Evolutionary conservation across 257 asterid species (phyloP).

Genomic region (Catharanthus roseus): DNA sequence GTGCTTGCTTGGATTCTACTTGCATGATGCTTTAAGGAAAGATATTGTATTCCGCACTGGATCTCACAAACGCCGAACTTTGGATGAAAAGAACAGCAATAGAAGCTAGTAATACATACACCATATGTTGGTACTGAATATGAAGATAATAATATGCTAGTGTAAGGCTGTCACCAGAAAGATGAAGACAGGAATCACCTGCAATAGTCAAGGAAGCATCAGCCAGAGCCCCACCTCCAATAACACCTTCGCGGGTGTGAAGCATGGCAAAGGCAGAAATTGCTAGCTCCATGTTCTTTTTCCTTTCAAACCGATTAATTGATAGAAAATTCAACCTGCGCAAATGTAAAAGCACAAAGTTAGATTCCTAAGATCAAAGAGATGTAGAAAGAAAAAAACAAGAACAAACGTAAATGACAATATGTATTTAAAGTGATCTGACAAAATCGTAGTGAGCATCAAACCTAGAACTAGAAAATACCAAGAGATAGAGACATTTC

Average conservation of each 20-base stretch:
- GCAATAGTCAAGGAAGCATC: slow-evolving; percentile 68
- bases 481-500: slow-evolving; percentile 26
- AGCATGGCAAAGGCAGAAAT: slow-evolving; percentile 83
- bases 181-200: slow-evolving; percentile 33
- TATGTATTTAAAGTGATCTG: neutral
- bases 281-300: slow-evolving; percentile 88
- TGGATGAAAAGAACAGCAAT: neutral
- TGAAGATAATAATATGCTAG: neutral
- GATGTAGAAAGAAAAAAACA: neutral
- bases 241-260: slow-evolving; percentile 29
- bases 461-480: slow-evolving; percentile 30
- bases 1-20: neutral
- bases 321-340: slow-evolving; percentile 80
- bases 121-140: neutral
- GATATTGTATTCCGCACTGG: neutral
- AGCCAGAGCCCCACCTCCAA: slow-evolving; percentile 29
- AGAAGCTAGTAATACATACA: neutral
- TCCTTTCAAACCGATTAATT: slow-evolving; percentile 94
- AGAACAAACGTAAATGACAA: neutral
- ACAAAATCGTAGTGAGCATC: neutral
- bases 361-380: neutral
- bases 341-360: neutral
- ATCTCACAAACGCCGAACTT: neutral
- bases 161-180: neutral
- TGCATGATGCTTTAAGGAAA: neutral